Base-by-base conservation (phyloP, 1,139 yeast species). In the Pichia sp. region DNA sequence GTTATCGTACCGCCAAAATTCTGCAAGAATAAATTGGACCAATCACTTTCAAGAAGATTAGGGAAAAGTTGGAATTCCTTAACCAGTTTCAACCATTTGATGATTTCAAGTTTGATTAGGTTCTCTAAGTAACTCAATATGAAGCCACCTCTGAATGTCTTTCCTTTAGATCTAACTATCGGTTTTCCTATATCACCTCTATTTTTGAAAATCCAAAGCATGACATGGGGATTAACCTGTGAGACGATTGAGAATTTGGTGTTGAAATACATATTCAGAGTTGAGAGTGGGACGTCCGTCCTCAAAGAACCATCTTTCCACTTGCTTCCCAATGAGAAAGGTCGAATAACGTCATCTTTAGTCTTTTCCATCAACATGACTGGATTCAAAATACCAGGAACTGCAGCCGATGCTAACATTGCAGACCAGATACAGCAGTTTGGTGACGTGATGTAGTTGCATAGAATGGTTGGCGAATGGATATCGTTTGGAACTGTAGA, bases 351-450 rank as follows among this genome's bases (percentile, higher is more conserved):
- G 7, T 72, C 70, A 5, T 77, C 77, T 4, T 68, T 65, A 31
- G 70, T 70, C 62, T 84, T 85, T 82, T 82, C 84, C 92, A 87
- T 85, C 53, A 87, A 71, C 5, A 85, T 90, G 31, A 87, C 93
- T 0, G 95, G 95, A 58, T 85, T 85, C 55, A 87, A 72, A n/a
- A 87, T 85, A 0, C 95, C 95, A 0, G 95, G 95, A 8, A 87
- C 95, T 0, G 95, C 95, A 4, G 90, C 81, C 11, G 90, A 84
- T 0, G 95, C 95, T 47, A 87, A 72, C 59, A 87, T 71, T 0
- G 92, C 75, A 2, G 89, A 82, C 95, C 95, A 87, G 23, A 87
- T 84, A n/a, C 87, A 84, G 66, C 93, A 86, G 67, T 85, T 80
- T 10, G 95, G 95, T 7, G 92, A 81, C 0, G 95, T 87, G 55